Conservation (phyloP, 331 rosid genomes). For the Quercus lobata region DNA sequence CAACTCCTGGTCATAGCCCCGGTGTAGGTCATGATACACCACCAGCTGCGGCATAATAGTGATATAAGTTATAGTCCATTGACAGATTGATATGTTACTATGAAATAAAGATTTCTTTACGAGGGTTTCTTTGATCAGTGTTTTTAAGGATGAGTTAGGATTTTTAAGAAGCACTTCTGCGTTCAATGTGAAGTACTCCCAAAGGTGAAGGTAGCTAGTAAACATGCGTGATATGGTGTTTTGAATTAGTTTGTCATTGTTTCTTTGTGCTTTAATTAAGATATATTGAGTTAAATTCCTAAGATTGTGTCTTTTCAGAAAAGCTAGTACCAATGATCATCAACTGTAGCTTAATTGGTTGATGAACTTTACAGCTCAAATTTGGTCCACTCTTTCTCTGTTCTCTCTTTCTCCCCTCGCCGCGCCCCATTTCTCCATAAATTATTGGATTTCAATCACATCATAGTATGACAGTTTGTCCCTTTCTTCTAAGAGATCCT, state of each 20-base stretch:
- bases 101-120: background rate
- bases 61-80: background rate
- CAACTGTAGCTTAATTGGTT: background rate
- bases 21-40: constrained; percentile 58
- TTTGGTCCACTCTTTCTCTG: background rate
- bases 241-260: background rate
- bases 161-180: background rate
- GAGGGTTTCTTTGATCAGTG: background rate
- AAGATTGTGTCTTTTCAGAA: background rate
- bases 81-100: background rate
- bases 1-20: constrained; percentile 75
- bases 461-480: background rate
- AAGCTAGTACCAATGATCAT: too few relatives aligned
- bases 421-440: background rate
- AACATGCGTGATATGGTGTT: background rate
- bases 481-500: background rate
- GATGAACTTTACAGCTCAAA: background rate
- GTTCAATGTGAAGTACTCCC: background rate
- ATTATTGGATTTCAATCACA: background rate
- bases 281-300: background rate
- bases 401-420: background rate
- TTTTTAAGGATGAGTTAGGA: background rate
- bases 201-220: background rate
- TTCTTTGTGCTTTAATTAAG: background rate
- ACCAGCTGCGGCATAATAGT: constrained; percentile 19